A percentile compares a stretch with the other conserved stretches of the same genome.
Conservation (phyloP, 495 filamentous ascomycete species). For the Oidiodendron maius region DNA sequence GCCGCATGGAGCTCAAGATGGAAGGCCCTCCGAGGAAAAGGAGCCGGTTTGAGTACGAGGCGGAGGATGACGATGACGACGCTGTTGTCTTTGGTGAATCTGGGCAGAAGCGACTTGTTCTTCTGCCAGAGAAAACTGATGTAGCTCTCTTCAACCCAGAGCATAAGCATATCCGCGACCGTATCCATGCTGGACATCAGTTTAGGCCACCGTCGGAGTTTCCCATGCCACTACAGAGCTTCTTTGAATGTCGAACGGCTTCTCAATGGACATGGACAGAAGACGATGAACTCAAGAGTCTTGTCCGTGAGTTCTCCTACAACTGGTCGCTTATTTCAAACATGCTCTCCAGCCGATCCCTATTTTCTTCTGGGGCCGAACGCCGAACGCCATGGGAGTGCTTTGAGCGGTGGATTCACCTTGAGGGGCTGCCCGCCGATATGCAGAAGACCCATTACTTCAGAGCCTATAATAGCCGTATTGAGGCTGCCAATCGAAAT, state of each 20-base stretch:
- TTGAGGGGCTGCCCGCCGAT: constrained; percentile 84
- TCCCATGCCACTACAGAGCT: constrained; percentile 78
- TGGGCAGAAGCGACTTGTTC: constrained; percentile 33
- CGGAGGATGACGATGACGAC: constrained; percentile 59
- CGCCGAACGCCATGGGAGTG: constrained; percentile 97
- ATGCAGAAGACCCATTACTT: constrained; percentile 94
- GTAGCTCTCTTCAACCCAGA: constrained; percentile 87
- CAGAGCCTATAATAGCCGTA: constrained; percentile 70
- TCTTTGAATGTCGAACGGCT: constrained; percentile 77
- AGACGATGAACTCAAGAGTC: constrained; percentile 77
- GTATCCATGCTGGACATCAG: constrained; percentile 85
- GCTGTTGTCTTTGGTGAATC: constrained; percentile 39
- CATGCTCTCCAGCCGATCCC: constrained; percentile 65
- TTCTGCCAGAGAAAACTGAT: constrained; percentile 65
- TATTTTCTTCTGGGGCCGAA: constrained; percentile 77
- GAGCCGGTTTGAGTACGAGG: constrained; percentile 71
- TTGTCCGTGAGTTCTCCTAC: constrained; percentile 89
- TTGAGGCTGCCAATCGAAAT: constrained; percentile 72
- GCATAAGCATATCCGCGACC: constrained; percentile 82
- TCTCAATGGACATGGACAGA: constrained; percentile 90
- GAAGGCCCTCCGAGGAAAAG: constrained; percentile 67
- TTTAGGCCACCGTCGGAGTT: constrained; percentile 90
- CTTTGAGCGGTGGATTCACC: constrained; percentile 88
- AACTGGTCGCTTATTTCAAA: constrained; percentile 93
- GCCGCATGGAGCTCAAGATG: constrained; percentile 66